Evolutionary conservation across 2,329 filamentous ascomycete species (phyloP).

Genomic region (Xylaria sp.): DNA sequence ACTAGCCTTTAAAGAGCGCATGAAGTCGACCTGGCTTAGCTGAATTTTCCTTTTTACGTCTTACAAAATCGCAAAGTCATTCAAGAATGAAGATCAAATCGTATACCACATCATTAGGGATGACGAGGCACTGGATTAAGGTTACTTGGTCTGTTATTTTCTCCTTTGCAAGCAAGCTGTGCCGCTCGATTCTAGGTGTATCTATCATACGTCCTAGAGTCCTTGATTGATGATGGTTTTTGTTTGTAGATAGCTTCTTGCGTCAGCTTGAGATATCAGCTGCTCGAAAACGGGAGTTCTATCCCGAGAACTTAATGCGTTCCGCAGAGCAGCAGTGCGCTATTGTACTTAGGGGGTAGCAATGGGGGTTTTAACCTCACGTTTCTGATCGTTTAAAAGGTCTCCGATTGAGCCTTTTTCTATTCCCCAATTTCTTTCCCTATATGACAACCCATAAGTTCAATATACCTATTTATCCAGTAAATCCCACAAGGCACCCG

Average conservation of each 20-base stretch:
- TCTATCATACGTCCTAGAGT: neutral
- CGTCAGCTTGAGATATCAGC: neutral
- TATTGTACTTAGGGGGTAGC: neutral
- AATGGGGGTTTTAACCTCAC: neutral
- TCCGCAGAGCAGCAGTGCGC: neutral
- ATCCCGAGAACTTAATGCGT: too few relatives aligned
- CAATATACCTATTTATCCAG: neutral
- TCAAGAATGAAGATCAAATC: neutral
- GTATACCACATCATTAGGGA: neutral
- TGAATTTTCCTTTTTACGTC: neutral
- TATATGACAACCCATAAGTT: neutral
- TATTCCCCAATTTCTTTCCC: neutral
- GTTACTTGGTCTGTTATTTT: neutral
- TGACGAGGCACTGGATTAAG: neutral
- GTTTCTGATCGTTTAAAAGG: neutral
- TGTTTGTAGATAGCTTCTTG: neutral
- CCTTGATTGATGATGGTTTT: neutral
- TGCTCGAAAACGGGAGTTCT: neutral
- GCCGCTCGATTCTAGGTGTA: neutral
- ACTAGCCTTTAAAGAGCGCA: constrained; percentile 14
- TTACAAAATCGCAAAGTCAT: neutral
- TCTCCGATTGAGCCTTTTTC: neutral
- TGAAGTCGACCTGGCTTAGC: neutral
- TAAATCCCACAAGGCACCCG: too few relatives aligned
- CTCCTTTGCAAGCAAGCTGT: neutral